Conservation (phyloP, 306 rosid genomes). For the Macrotyloma uniflorum region DNA sequence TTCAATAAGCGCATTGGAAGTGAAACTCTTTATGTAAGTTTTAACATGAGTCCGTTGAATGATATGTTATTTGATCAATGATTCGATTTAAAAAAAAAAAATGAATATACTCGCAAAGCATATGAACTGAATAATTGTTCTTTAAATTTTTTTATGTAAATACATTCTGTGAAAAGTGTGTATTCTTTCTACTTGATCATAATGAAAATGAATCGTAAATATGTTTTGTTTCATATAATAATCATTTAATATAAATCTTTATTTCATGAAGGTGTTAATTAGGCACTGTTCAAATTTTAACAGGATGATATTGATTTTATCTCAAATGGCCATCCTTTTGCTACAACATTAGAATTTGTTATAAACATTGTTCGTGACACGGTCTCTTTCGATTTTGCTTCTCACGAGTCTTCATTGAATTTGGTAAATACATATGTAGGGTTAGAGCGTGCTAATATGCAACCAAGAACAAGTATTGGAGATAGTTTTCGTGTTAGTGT, state of each 20-base stretch:
- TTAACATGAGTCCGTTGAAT: slow-evolving; percentile 7
- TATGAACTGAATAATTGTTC: background rate
- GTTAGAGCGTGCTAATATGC: slow-evolving; percentile 73
- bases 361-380: slow-evolving; percentile 52
- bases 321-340: slow-evolving; percentile 46
- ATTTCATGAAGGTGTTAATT: slow-evolving; percentile 12
- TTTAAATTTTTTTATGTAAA: no score
- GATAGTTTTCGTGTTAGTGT: slow-evolving; percentile 89
- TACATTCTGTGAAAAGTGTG: background rate
- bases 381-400: slow-evolving; percentile 49
- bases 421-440: slow-evolving; percentile 63
- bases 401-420: slow-evolving; percentile 48
- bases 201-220: background rate
- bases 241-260: background rate
- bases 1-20: slow-evolving; percentile 47
- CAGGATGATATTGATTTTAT: slow-evolving; percentile 48
- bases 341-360: slow-evolving; percentile 55
- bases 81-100: no score
- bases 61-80: no score
- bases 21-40: slow-evolving; percentile 65
- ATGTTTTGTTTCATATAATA: background rate
- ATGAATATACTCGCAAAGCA: no score
- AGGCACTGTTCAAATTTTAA: slow-evolving; percentile 34
- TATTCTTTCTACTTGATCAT: background rate
- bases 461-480: slow-evolving; percentile 71